Percentiles rank a stretch among this genome's conserved stretches.
These are phyloP conservation scores for Yamadazyma philogaea DNA, from an alignment of 805 yeast genomes.

Conservation along the genomic window DNA sequence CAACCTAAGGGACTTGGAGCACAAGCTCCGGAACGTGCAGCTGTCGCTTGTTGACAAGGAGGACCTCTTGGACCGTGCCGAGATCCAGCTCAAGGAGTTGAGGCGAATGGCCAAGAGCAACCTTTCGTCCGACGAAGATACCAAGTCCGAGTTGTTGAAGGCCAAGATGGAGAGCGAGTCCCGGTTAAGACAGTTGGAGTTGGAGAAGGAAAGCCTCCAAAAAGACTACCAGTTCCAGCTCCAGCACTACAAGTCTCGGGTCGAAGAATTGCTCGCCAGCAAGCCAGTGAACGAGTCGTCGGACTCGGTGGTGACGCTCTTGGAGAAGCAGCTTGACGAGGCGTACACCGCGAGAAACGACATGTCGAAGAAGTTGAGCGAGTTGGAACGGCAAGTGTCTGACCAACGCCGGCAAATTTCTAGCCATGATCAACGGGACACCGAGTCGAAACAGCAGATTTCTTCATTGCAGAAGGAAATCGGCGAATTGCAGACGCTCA, in stretches of 20 bases:
- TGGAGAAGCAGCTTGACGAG: constrained; percentile 35
- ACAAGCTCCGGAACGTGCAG: constrained; percentile 14
- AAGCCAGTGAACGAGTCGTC: neutral
- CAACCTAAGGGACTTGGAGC: constrained; percentile 22
- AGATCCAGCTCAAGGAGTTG: constrained; percentile 30
- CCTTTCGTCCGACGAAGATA: constrained; percentile 29
- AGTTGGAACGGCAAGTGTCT: neutral
- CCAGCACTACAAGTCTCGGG: constrained; percentile 28
- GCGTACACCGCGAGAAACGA: constrained; percentile 15
- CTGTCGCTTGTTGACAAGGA: constrained; percentile 34
- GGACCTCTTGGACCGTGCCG: constrained; percentile 30
- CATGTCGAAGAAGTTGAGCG: neutral
- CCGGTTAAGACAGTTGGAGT: constrained; percentile 31
- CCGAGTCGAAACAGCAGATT: neutral
- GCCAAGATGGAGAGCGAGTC: constrained; percentile 38
- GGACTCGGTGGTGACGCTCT: constrained; percentile 21
- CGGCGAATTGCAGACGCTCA: constrained; percentile 23
- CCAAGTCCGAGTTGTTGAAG: constrained; percentile 32
- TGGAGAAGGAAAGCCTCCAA: constrained; percentile 28
- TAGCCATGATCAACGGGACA: too few relatives aligned
- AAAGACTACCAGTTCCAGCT: constrained; percentile 33
- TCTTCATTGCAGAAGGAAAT: constrained; percentile 23
- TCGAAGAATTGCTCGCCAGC: constrained; percentile 19
- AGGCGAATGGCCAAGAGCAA: constrained; percentile 22
- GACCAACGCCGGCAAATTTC: constrained; percentile 18